Evolutionary conservation across 306 rosid genomes (phyloP).

Genomic region (Elaeagnus macrophylla): DNA sequence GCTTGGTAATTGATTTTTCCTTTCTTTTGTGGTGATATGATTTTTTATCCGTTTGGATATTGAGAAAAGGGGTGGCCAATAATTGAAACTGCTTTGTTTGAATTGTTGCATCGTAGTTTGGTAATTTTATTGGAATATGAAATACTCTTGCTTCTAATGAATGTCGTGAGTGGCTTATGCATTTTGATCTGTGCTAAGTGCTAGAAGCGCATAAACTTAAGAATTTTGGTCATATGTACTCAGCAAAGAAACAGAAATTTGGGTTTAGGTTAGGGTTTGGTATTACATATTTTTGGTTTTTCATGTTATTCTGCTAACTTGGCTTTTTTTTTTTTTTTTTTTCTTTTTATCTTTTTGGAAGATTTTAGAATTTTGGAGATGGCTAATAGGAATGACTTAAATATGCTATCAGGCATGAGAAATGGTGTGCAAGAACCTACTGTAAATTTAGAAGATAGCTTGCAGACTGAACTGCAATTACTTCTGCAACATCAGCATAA

Average conservation of each 20-base stretch:
- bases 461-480: slow-evolving; percentile 68
- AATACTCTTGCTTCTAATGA: too few species aligned
- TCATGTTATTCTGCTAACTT: slow-evolving; percentile 3
- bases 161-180: too few species aligned
- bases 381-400: slow-evolving; percentile 54
- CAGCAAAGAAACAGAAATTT: not conserved
- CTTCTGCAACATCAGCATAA: slow-evolving; percentile 59
- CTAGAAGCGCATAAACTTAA: not conserved
- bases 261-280: slow-evolving; percentile 13
- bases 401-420: slow-evolving; percentile 24
- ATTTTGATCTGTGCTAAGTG: slow-evolving; percentile 13
- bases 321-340: slow-evolving; percentile 2
- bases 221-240: not conserved
- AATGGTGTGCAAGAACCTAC: slow-evolving; percentile 28
- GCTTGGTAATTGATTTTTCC: slow-evolving; percentile 20
- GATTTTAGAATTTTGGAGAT: slow-evolving; percentile 38
- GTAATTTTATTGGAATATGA: too few species aligned
- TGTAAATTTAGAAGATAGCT: slow-evolving; percentile 51
- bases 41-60: slow-evolving; percentile 7
- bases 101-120: not conserved
- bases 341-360: slow-evolving; percentile 5
- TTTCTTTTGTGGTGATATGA: slow-evolving; percentile 1
- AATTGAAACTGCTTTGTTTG: slow-evolving; percentile 1
- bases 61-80: slow-evolving; percentile 2
- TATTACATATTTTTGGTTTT: not conserved